Evolutionary conservation across 2,329 filamentous ascomycete species (phyloP).

Genomic region (Fusarium mexicanum): DNA sequence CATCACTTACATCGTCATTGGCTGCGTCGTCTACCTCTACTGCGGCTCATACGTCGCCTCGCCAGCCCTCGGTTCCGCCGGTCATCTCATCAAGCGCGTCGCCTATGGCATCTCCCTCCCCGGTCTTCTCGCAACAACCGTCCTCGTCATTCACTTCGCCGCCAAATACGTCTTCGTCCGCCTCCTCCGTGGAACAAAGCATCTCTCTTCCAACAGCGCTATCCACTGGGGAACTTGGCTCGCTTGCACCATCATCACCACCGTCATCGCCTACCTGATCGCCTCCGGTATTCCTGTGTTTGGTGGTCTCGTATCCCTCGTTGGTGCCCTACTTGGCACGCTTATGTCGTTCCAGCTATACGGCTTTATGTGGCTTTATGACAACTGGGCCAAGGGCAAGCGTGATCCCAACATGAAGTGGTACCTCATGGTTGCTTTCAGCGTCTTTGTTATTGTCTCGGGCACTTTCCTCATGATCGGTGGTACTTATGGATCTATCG

Average conservation of each 20-base stretch:
- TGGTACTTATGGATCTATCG: constrained; percentile 57
- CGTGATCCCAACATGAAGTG: constrained; percentile 10
- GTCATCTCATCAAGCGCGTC: constrained; percentile 53
- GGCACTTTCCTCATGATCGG: constrained; percentile 54
- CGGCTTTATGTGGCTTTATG: constrained; percentile 45
- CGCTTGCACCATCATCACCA: constrained; percentile 40
- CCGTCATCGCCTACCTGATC: constrained; percentile 44
- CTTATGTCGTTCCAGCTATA: constrained; percentile 45
- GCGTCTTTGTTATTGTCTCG: constrained; percentile 23
- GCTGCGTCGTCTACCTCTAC: constrained; percentile 56
- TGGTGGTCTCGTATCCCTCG: constrained; percentile 41
- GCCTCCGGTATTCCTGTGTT: constrained; percentile 41
- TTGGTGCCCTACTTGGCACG: constrained; percentile 45
- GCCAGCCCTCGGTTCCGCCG: constrained; percentile 58
- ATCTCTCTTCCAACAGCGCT: constrained; percentile 43
- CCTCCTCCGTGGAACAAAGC: constrained; percentile 43
- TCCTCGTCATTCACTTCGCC: constrained; percentile 41
- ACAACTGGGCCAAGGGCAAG: constrained; percentile 39
- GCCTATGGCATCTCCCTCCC: constrained; percentile 52
- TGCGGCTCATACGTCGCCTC: constrained; percentile 59
- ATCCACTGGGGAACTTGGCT: constrained; percentile 47
- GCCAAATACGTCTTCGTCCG: constrained; percentile 33
- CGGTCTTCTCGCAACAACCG: constrained; percentile 43
- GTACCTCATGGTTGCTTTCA: constrained; percentile 32
- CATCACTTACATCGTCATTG: constrained; percentile 48